Evolutionary conservation across 805 yeast species (phyloP), one percentile per base, ranked within the genome.

Genomic region (Starmera amethionina): DNA sequence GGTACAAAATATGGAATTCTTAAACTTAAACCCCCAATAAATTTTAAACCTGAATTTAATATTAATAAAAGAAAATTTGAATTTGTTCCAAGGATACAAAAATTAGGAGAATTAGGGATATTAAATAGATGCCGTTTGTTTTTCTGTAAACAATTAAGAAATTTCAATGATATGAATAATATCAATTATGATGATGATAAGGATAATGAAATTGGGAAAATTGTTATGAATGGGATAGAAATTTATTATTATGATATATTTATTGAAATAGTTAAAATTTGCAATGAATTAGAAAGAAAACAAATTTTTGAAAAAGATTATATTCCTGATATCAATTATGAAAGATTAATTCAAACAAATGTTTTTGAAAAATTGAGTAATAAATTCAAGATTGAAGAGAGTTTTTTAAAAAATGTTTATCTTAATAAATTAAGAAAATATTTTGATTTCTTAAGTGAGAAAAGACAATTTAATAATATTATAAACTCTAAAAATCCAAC

Each of bases 1-100:
- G 95, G 93, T 3, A 59, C 55, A 29, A 55, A 62, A 27, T 76
- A 70, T 55, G 96, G 96, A 0, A 88, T 93, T 51, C 60, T 87
- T 35, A 89, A 88, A 52, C 55, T 89, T 3, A 64, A 73, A 7
- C 80, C 94, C 5, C 89, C 90, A 0, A 43, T 43, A 0, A 50
- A 48, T 2, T 74, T 73, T 64, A 55, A 60, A 15, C 80, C 72
- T 4, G 75, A 75, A 0, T 70, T 81, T 46, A 67, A 77, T 40
- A 61, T 82, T 16, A 67, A 81, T 37, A 63, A 65, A 36, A 50
- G 61, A 7, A 55, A 53, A n/a, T 82, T 83, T 58, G 67, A 60
- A 37, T 83, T 84, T 52, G 79, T 75, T 45, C 81, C 87, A 8
- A 59, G 94, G 40, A 54, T 79, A n/a, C 93, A 83, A 54, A 72